Base-by-base conservation (phyloP, 1,284 basidiomycete species). In the Fistulina hepatica region DNA sequence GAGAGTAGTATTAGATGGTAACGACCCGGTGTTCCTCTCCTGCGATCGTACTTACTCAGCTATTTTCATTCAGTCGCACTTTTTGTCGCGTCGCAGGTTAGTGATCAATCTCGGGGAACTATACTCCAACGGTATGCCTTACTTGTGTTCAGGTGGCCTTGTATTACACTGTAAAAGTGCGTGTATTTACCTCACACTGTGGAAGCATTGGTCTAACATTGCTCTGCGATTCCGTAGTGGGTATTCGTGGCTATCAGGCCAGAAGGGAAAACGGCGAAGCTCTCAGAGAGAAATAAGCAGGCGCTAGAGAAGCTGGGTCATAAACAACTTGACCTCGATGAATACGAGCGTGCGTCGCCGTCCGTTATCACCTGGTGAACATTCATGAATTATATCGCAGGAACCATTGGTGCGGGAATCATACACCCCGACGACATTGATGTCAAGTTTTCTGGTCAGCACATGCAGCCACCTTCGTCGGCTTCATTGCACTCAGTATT, bases 351-450 rank as follows among this genome's bases (percentile, higher is more conserved):
- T 84, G 54, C 47, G 80, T 58, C 21, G 7, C 15, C 34, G 34
- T 31, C n/a, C 21, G 4, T 19, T 6, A 11, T 20, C 21, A 23
- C 9, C 32, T 30, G 24, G 25, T 31, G 5, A 11, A 16, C 28
- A 21, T 37, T 33, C 31, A 10, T 33, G 41, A 16, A 33, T 34
- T 20, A 24, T 27, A 37, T 35, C 27, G n/a, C 48, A 88, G 85
- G 73, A 44, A 73, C 76, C 36, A 84, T 91, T 42, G 82, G 86
- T 6, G 80, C 80, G 33, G 88, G 90, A 51, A 71, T 91, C 16
- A 84, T 91, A 40, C 81, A 86, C 48, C 84, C 88, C 2, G 84
- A 88, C 54, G 84, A 91, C 52, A 91, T 91, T 36, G 61, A 68
- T 37, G 70, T 83, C 27, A 64, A 61, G 15, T 91, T 91, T 56